These are phyloP conservation scores for Fragosphaeria purpurea DNA, from an alignment of 2,329 filamentous ascomycete genomes.

Conservation along the genomic window DNA sequence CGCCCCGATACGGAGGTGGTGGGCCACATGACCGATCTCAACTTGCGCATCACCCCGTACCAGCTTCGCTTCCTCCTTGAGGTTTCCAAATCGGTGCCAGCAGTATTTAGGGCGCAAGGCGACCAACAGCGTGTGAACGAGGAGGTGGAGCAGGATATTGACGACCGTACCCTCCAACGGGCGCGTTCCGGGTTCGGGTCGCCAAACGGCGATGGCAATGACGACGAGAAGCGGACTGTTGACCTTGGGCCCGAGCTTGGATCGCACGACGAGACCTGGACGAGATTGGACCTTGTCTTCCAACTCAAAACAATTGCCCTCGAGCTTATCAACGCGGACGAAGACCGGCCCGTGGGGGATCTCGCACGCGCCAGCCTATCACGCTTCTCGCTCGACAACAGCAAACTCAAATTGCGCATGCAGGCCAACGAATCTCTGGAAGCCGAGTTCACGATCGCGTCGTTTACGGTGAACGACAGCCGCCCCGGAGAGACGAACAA, in stretches of 20 bases:
- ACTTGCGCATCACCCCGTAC: slow-evolving; percentile 77
- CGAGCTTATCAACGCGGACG: slow-evolving; percentile 70
- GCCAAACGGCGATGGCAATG: neutral
- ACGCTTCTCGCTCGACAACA: slow-evolving; percentile 89
- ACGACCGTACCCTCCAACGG: slow-evolving; percentile 40
- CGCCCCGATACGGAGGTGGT: slow-evolving; percentile 87
- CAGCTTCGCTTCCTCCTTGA: slow-evolving; percentile 86
- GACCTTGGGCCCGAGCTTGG: slow-evolving; percentile 62
- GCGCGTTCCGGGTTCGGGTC: slow-evolving; percentile 31
- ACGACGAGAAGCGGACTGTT: slow-evolving; percentile 32
- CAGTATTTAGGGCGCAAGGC: slow-evolving; percentile 41
- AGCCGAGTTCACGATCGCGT: slow-evolving; percentile 84
- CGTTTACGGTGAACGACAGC: slow-evolving; percentile 90
- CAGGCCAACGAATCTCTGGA: slow-evolving; percentile 85
- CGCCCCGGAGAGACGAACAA: slow-evolving; percentile 86
- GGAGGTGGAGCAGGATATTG: slow-evolving; percentile 61
- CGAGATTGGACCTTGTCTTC: slow-evolving; percentile 86
- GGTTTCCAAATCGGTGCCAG: slow-evolving; percentile 77
- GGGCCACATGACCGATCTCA: slow-evolving; percentile 86
- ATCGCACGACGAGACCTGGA: slow-evolving; percentile 65
- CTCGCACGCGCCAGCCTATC: slow-evolving; percentile 74
- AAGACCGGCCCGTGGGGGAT: slow-evolving; percentile 68
- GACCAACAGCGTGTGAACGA: slow-evolving; percentile 62
- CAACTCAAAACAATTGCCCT: slow-evolving; percentile 78
- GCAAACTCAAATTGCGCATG: slow-evolving; percentile 84